Percentiles rank a stretch among this genome's conserved stretches.
Evolutionary conservation across 2,329 filamentous ascomycete species (phyloP).

Genomic region (Capronia americana): DNA sequence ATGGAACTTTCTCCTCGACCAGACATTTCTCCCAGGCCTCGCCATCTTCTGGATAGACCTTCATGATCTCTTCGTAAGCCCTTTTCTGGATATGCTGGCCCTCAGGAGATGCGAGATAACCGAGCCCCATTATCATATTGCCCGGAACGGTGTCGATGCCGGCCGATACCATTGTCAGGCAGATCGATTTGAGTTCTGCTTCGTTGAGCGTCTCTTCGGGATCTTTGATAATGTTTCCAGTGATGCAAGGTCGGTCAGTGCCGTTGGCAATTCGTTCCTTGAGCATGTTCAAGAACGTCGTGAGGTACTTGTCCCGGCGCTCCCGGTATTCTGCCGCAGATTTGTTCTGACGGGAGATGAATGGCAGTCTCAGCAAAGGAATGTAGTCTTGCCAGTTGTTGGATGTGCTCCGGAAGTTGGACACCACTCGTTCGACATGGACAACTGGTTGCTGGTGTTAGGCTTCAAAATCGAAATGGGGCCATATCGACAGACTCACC

Average conservation of each 20-base stretch:
- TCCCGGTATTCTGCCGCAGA: constrained; percentile 69
- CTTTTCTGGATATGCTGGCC: constrained; percentile 74
- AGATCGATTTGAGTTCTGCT: constrained; percentile 79
- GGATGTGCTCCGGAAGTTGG: constrained; percentile 76
- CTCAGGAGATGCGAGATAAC: constrained; percentile 71
- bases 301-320: constrained; percentile 72
- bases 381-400: constrained; percentile 88
- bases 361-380: constrained; percentile 70
- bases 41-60: constrained; percentile 69
- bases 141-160: constrained; percentile 82
- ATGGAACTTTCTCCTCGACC: constrained; percentile 75
- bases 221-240: constrained; percentile 73
- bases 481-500: constrained; percentile 24
- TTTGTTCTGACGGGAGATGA: constrained; percentile 63
- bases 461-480: no score
- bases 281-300: constrained; percentile 63
- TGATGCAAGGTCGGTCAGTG: constrained; percentile 72
- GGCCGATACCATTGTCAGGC: constrained; percentile 80
- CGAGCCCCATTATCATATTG: constrained; percentile 80
- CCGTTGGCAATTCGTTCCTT: constrained; percentile 67
- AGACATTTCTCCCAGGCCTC: constrained; percentile 79
- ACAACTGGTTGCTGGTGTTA: constrained; percentile 57
- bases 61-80: constrained; percentile 72
- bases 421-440: constrained; percentile 75
- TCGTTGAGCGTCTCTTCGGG: constrained; percentile 72